Conservation (phyloP, 352 stramenopile genomes). For the Globisporangium splendens region DNA sequence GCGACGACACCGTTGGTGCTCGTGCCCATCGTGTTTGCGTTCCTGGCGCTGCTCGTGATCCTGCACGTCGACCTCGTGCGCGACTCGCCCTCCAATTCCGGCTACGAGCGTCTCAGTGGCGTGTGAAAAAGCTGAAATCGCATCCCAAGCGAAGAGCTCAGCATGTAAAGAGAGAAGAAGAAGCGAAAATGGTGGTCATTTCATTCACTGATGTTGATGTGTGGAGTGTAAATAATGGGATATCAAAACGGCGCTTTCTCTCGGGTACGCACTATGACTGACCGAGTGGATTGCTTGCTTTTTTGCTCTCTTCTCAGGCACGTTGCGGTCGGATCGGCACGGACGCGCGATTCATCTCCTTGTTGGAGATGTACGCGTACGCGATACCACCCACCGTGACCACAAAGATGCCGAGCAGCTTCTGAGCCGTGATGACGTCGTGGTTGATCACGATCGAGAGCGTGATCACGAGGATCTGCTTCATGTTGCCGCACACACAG, state of each 20-base stretch:
- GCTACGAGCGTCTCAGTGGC: conserved; percentile 35
- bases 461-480: conserved; percentile 89
- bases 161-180: too few species aligned
- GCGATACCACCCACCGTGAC: conserved; percentile 60
- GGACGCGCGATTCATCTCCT: conserved; percentile 61
- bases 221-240: too few species aligned
- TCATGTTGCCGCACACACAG: conserved; percentile 93
- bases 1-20: conserved; percentile 62
- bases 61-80: conserved; percentile 55
- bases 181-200: too few species aligned
- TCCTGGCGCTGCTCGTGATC: conserved; percentile 44
- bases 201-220: too few species aligned
- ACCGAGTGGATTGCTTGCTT: not conserved
- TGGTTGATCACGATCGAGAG: conserved; percentile 79
- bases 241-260: too few species aligned
- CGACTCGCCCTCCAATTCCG: conserved; percentile 30
- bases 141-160: too few species aligned
- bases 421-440: conserved; percentile 66
- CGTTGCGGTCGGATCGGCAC: conserved; percentile 27
- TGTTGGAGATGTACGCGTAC: conserved; percentile 78
- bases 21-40: conserved; percentile 57
- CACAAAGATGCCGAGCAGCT: conserved; percentile 63
- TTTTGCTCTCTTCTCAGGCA: not conserved
- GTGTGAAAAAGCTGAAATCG: conserved; percentile 3
- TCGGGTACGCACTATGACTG: too few species aligned